phyloP scores from a whole-genome alignment of 2,329 filamentous ascomycete genomes.

The Diaporthe nobilis region DNA sequence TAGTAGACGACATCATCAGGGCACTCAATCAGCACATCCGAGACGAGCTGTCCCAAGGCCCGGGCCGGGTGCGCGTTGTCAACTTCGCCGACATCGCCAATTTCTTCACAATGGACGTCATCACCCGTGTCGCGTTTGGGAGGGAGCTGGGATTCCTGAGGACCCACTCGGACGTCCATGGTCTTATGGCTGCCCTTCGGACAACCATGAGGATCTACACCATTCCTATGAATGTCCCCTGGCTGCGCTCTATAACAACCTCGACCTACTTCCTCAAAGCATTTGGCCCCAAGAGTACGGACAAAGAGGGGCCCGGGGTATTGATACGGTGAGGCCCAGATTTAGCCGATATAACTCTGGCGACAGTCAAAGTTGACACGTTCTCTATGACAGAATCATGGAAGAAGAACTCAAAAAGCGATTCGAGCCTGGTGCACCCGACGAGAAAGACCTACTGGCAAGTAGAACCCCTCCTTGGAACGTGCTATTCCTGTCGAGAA shows the following conservation, averaged over 20 bases:
- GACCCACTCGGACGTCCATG: slow-evolving; percentile 59
- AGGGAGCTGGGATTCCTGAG: slow-evolving; percentile 59
- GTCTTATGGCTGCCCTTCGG: slow-evolving; percentile 57
- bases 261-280: slow-evolving; percentile 51
- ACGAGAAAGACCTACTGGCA: slow-evolving; percentile 63
- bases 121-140: slow-evolving; percentile 63
- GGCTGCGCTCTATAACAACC: slow-evolving; percentile 45
- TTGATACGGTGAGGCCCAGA: slow-evolving; percentile 43
- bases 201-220: slow-evolving; percentile 56
- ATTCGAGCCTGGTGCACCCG: slow-evolving; percentile 56
- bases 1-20: slow-evolving; percentile 35
- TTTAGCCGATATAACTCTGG: accelerated
- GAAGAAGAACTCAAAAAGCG: slow-evolving; percentile 58
- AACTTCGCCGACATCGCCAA: slow-evolving; percentile 60
- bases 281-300: slow-evolving; percentile 50
- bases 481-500: not conserved
- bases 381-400: slow-evolving; percentile 49
- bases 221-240: slow-evolving; percentile 56
- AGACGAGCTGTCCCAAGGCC: not conserved
- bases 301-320: slow-evolving; percentile 47
- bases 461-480: not conserved
- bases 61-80: slow-evolving; percentile 46
- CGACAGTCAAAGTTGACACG: not conserved
- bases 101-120: slow-evolving; percentile 66
- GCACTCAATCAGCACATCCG: slow-evolving; percentile 13